Base-by-base conservation (phyloP, 495 filamentous ascomycete genomes). In the Aspergillus steynii region DNA sequence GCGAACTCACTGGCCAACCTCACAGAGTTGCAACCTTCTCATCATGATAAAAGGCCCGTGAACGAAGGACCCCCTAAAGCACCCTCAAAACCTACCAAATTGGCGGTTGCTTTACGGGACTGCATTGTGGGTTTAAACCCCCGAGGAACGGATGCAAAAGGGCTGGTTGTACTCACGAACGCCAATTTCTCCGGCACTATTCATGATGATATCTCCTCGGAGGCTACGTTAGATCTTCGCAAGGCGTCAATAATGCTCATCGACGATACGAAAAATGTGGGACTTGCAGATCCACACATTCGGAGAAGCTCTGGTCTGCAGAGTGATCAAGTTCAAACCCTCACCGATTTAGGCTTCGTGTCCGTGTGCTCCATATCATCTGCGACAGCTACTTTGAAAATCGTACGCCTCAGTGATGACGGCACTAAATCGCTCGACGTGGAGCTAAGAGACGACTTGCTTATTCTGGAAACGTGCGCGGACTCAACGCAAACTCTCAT, bases 401-500 rank as follows among this genome's bases (percentile, higher is more conserved):
- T 90, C 14, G 74, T 82, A 9, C 81, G 79, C 10, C 65, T 72
- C 27, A 76, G 74, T 47, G 77, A 79, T 0, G 80, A 85, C 31
- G 85, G 80, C 0, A 78, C 83, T 10, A 86, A 87, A 58, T 85
- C 85, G 42, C 71, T 96, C 9, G 91, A 95, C 65, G 82, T 96
- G 3, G 90, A 96, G 61, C 65, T 97, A 8, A 84, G 83, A 48
- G 91, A 96, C 69, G 90, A 95, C 68, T 80, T 99, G 2, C 80
- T 98, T 29, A 86, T 99, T 27, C 79, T 99, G 15, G 96, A 99
- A 70, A 91, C 92, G 4, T 98, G 96, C 69, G 95, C 96, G 15
- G 96, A 99, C 73, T 98, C 96, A 9, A 98, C 95, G 0, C 92
- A 96, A 67, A 98, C 96, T 0, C 83, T 99, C 3, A 87, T 96